Percentiles rank a stretch among this genome's conserved stretches.
These are phyloP conservation scores for Plantago elongata DNA, from an alignment of 257 asterid genomes.

Conservation along the genomic window DNA sequence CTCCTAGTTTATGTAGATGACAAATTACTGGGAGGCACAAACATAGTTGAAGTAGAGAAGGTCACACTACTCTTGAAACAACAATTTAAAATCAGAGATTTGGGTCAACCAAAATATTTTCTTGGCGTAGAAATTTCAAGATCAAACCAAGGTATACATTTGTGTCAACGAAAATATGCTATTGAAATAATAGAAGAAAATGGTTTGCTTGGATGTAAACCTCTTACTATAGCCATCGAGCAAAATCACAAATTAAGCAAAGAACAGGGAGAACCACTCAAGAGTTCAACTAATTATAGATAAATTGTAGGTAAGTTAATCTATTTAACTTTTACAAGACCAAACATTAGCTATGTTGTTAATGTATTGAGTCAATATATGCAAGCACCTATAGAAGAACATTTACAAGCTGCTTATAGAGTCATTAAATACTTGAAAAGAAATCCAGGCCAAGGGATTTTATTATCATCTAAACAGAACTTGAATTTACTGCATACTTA, in stretches of 20 bases:
- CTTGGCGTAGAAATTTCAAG: constrained; percentile 1
- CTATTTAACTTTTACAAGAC: background rate
- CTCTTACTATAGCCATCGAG: background rate
- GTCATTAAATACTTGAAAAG: background rate
- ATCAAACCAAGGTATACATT: background rate
- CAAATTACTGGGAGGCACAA: background rate
- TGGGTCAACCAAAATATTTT: background rate
- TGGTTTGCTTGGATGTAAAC: background rate
- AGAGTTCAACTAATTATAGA: background rate
- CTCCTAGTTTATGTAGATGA: constrained; percentile 1
- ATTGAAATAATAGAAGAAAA: background rate
- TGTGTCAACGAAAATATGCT: background rate
- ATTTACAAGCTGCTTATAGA: background rate
- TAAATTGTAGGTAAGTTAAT: background rate
- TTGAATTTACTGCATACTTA: background rate
- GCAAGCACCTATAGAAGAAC: background rate
- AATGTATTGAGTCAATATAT: background rate
- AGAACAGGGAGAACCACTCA: background rate
- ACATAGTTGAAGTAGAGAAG: background rate
- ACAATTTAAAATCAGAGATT: background rate
- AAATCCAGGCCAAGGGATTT: background rate
- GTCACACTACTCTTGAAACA: background rate
- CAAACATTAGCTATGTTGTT: background rate
- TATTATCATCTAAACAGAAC: background rate
- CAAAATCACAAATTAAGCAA: background rate